Evolutionary conservation across 2,329 filamentous ascomycete species (phyloP), one percentile per base, ranked within the genome.

Genomic region (Periconia sp.): DNA sequence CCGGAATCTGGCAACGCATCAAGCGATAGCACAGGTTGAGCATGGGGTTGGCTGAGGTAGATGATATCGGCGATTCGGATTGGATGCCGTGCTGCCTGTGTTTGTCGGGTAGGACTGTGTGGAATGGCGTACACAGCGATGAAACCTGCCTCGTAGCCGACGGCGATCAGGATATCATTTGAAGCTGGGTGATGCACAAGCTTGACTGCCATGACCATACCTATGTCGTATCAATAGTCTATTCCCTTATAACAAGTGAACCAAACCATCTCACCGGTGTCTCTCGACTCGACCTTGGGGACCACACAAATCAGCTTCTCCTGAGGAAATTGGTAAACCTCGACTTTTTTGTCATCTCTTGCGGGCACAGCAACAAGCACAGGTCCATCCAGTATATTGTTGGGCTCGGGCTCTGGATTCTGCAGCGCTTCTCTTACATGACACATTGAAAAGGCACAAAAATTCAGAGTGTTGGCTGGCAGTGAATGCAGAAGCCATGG

Each of bases 391-490:
- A 56, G 50, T 17, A 54, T 47, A 33, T 49, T 41, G 9, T 44
- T 18, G 7, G 40, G 18, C 33, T 47, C 35, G 47, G 19, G 40
- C 20, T 44, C 45, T 17, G 14, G 14, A 41, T 31, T 35, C 13
- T 11, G 33, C n/a, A 45, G 20, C 14, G 43, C 45, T 60, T 49
- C 14, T 49, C 30, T 68, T n/a, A 49, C 53, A 47, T 60, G 48
- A 53, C 87, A 87, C 56, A 82, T 81, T 2, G 88, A 82, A 71
- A 96, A 96, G 1, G 89, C 83, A 70, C 94, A 99, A 71, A 97
- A 99, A 69, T 97, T 99, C 77, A 97, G 84, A 1, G 93, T 91
- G 68, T 97, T 97, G 42, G 97, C 91, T 6, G 89, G 81, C 6
- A 99, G 77, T 3, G 90, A 83, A 73, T 96, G 85, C 19, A 96